Evolutionary conservation across 805 yeast species (phyloP).

Genomic region (Debaryomyces castellii): DNA sequence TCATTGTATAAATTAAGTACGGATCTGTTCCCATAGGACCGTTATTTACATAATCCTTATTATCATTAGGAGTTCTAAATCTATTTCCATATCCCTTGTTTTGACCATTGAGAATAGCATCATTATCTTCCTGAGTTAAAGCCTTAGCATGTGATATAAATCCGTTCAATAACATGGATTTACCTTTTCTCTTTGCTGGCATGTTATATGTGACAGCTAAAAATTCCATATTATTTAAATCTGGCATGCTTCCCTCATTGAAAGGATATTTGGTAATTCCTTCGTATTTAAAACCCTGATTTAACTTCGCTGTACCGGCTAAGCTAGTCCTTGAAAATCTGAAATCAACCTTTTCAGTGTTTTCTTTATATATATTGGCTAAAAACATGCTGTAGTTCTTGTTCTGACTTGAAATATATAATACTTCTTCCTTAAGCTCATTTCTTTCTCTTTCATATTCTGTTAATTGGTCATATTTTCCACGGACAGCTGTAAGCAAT

Average conservation of each 20-base stretch:
- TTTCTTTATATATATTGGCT: conserved; percentile 39
- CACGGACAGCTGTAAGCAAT: conserved; percentile 63
- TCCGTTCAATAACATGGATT: conserved; percentile 84
- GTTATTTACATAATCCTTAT: conserved; percentile 35
- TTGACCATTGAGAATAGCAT: conserved; percentile 51
- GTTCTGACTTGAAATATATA: conserved; percentile 67
- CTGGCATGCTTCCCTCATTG: conserved; percentile 45
- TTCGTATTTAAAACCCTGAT: conserved; percentile 33
- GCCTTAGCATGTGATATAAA: conserved; percentile 61
- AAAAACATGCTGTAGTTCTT: conserved; percentile 43
- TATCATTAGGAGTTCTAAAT: conserved; percentile 29
- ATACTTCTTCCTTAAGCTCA: conserved; percentile 64
- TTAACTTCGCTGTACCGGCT: conserved; percentile 52
- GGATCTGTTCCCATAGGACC: conserved; percentile 40
- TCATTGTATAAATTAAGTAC: conserved; percentile 29
- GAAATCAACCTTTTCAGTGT: conserved; percentile 36
- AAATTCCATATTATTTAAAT: conserved; percentile 40
- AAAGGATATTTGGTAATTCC: conserved; percentile 46
- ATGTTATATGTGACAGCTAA: conserved; percentile 52
- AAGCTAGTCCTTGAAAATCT: conserved; percentile 53
- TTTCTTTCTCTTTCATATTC: conserved; percentile 72
- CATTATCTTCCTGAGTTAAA: conserved; percentile 68
- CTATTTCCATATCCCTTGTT: conserved; percentile 32
- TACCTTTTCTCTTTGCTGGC: conserved; percentile 62
- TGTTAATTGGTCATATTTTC: conserved; percentile 60